Evolutionary conservation across 129 eudicot species (phyloP).

Genomic region (Scalesia atractyloides): DNA sequence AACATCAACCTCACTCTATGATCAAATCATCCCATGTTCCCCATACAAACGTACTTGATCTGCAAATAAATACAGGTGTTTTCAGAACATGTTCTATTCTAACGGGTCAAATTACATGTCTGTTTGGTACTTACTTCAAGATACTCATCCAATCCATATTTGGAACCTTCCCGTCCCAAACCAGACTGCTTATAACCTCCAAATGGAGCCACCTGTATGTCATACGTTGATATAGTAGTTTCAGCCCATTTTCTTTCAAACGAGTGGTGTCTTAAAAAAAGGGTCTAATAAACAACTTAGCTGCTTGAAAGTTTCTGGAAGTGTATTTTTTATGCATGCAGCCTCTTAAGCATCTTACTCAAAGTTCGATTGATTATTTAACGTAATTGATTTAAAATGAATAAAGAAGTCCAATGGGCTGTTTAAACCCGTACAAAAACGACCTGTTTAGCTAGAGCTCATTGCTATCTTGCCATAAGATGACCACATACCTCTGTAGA

Average conservation of each 20-base stretch:
- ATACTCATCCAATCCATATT: constrained; percentile 84
- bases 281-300: background rate
- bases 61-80: constrained; percentile 35
- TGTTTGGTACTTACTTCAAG: constrained; percentile 58
- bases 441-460: constrained; percentile 2
- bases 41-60: constrained; percentile 85
- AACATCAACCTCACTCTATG: background rate
- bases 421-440: background rate
- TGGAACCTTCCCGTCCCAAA: constrained; percentile 95
- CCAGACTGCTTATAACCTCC: constrained; percentile 98
- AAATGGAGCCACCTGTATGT: constrained; percentile 84
- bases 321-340: background rate
- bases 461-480: background rate
- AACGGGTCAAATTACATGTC: background rate
- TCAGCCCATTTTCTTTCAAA: background rate
- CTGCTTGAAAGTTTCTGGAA: background rate
- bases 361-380: background rate
- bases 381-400: background rate
- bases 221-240: background rate
- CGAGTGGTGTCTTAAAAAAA: background rate
- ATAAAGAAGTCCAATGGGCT: background rate
- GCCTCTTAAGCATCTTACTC: too few species aligned
- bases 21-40: constrained; percentile 53
- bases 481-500: constrained; percentile 68
- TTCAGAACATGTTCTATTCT: background rate